These are phyloP conservation scores for Kwoniella shivajii DNA, from an alignment of 1,284 basidiomycete genomes.

Conservation along the genomic window DNA sequence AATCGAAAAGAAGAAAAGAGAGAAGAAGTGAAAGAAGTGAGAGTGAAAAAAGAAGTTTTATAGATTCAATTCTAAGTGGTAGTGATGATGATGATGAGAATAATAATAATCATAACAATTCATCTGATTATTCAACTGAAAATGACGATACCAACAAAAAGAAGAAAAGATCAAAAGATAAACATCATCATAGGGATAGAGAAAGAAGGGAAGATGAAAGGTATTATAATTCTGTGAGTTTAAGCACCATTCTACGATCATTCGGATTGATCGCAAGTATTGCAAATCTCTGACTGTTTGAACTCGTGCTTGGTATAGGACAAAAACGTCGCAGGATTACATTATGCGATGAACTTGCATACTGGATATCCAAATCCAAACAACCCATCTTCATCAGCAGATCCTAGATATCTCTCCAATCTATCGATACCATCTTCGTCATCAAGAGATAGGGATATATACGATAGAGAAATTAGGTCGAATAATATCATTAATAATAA, in stretches of 20 bases:
- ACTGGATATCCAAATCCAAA: no score
- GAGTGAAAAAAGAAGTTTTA: conserved; percentile 31
- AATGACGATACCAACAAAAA: conserved; percentile 1
- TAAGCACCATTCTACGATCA: not conserved
- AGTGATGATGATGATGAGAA: conserved; percentile 16
- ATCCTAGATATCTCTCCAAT: not conserved
- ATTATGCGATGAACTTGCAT: conserved; percentile 35
- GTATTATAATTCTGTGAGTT: conserved; percentile 9
- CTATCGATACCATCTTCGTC: not conserved
- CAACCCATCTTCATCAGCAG: not conserved
- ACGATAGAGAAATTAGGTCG: not conserved
- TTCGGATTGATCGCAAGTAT: no score
- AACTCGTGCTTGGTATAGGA: conserved; percentile 2
- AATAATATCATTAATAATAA: not conserved
- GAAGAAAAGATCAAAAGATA: conserved; percentile 8
- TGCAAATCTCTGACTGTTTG: not conserved
- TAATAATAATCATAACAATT: conserved; percentile 1
- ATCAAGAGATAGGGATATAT: not conserved
- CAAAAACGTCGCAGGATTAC: conserved; percentile 19
- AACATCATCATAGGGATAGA: not conserved
- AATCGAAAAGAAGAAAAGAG: conserved; percentile 8
- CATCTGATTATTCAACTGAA: conserved; percentile 7
- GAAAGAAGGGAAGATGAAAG: not conserved
- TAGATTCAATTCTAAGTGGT: conserved; percentile 33
- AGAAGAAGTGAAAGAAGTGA: conserved; percentile 10